Evolutionary conservation across 1,284 basidiomycete genomes (phyloP), one percentile per base, ranked within the genome.

Genomic region (Irpex sp.): DNA sequence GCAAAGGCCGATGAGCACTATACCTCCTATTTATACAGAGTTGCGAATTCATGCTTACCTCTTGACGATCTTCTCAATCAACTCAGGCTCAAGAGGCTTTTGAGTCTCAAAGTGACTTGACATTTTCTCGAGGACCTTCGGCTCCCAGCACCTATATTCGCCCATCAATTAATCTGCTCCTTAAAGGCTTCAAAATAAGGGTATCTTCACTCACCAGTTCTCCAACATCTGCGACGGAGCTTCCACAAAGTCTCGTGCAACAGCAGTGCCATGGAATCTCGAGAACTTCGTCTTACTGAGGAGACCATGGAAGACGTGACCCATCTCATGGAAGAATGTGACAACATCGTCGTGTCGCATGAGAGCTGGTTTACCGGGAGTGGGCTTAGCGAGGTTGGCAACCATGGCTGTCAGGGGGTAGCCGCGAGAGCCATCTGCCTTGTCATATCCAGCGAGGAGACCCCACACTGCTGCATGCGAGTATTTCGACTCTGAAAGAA

Each of bases 191-290:
- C 21, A 36, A n/a, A 4, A 2, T 15, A 8, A 36, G 40, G 21
- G 17, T 31, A 31, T 34, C 54, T 13, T 17, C 8, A 65, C 78
- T 6, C 55, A 87, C 93, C 93, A 96, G 72, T 95, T 93, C 77
- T 96, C 94, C 64, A 95, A 79, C 93, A 95, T 94, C 77, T 95
- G 92, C 17, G 87, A 90, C 0, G 92, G 93, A 0, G 92, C 91
- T 75, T 94, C 93, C 5, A 93, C 92, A 68, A 95, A 96, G 76
- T 96, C 93, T 13, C 89, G 74, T 1, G 89, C 89, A 40, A 93
- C 91, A 51, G 81, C 82, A 21, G 90, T 93, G 5, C 92, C 92
- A 68, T 93, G 91, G 85, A 95, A 95, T 26, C 88, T 80, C 21
- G 85, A 75, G 72, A 86, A 94, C 68, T 83, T 84, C 19, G 92